phyloP scores from a whole-genome alignment of 805 yeast species.

The Maudiozyma serrabonitensis region DNA sequence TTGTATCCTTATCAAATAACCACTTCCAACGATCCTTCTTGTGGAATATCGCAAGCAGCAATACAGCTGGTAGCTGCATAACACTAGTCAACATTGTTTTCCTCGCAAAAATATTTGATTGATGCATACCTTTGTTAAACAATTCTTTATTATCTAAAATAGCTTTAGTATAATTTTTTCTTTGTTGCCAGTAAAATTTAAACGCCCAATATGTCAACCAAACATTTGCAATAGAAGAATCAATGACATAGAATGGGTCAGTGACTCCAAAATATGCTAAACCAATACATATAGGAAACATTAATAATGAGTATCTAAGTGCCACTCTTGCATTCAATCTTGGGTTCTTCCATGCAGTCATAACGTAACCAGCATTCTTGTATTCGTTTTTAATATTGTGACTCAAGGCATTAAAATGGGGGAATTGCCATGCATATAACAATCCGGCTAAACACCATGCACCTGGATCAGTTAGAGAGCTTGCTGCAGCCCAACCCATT shows the following conservation, averaged over 20 bases:
- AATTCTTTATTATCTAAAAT: slow-evolving; percentile 24
- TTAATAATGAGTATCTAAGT: slow-evolving; percentile 74
- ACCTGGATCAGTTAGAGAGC: slow-evolving; percentile 73
- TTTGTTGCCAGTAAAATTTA: slow-evolving; percentile 81
- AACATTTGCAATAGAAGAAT: slow-evolving; percentile 70
- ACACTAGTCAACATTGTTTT: slow-evolving; percentile 91
- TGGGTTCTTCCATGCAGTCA: slow-evolving; percentile 93
- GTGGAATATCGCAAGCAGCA: slow-evolving; percentile 87
- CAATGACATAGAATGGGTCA: slow-evolving; percentile 72
- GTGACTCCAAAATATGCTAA: slow-evolving; percentile 70
- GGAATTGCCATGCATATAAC: slow-evolving; percentile 96
- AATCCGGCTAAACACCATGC: slow-evolving; percentile 91
- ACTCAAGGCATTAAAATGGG: slow-evolving; percentile 88
- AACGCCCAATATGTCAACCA: slow-evolving; percentile 78
- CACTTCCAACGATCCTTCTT: slow-evolving; percentile 94
- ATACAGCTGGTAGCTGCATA: slow-evolving; percentile 83
- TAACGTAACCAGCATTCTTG: slow-evolving; percentile 89
- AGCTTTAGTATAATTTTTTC: slow-evolving; percentile 40
- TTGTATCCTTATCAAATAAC: slow-evolving; percentile 30
- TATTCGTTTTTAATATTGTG: slow-evolving; percentile 85
- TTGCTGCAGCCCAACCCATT: slow-evolving; percentile 98
- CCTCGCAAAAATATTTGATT: slow-evolving; percentile 65
- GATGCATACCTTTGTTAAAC: slow-evolving; percentile 44
- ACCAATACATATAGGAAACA: slow-evolving; percentile 90
- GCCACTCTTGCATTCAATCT: slow-evolving; percentile 88